Evolutionary conservation across 2,329 filamentous ascomycete species (phyloP).

Genomic region (Leptographium radiaticola): DNA sequence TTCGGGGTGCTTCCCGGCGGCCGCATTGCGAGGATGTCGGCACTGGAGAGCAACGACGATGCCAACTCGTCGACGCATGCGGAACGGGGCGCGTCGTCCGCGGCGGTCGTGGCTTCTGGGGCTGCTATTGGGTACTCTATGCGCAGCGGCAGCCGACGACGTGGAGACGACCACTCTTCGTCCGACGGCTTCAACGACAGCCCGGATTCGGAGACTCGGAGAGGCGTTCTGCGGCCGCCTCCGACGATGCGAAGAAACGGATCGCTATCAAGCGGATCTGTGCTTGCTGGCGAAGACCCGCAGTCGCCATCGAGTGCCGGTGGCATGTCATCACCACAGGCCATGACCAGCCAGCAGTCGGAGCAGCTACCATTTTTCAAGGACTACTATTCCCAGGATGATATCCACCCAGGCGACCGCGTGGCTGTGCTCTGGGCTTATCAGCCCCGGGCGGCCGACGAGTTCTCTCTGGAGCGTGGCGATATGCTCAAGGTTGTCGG

Average conservation of each 20-base stretch:
- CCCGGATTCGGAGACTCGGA: constrained; percentile 51
- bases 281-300: constrained; percentile 55
- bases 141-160: constrained; percentile 25
- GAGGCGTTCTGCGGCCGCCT: constrained; percentile 43
- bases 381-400: constrained; percentile 95
- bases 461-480: constrained; percentile 84
- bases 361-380: constrained; percentile 96
- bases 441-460: constrained; percentile 82
- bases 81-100: constrained; percentile 23
- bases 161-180: constrained; percentile 45
- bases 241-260: constrained; percentile 58
- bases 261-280: constrained; percentile 79
- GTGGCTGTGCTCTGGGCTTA: constrained; percentile 95
- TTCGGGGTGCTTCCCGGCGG: constrained; percentile 74
- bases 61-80: constrained; percentile 46
- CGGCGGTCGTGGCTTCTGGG: constrained; percentile 34
- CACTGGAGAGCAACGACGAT: constrained; percentile 54
- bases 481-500: constrained; percentile 98
- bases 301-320: constrained; percentile 62
- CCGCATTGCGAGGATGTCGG: constrained; percentile 90
- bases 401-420: constrained; percentile 82
- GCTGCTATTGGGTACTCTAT: constrained; percentile 20
- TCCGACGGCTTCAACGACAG: constrained; percentile 63
- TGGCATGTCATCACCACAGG: constrained; percentile 74
- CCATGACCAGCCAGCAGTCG: constrained; percentile 75